Percentiles rank a stretch among this genome's conserved stretches.
phyloP scores from a whole-genome alignment of 352 stramenopile genomes.

The Hyphochytrium catenoides region DNA sequence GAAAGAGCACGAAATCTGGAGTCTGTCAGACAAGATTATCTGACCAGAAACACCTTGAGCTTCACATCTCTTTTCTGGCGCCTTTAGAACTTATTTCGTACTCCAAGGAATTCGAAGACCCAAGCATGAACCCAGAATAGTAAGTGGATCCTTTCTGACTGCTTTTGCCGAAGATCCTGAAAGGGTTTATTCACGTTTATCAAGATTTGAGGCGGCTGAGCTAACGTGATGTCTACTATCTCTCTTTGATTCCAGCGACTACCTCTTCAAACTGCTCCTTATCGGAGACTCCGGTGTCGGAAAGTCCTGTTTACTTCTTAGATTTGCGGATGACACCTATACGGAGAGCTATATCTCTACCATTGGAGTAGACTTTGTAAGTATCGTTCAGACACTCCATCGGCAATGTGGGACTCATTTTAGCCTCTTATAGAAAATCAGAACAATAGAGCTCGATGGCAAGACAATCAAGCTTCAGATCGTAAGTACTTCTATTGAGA shows the following conservation, averaged over 20 bases:
- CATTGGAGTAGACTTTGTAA: slow-evolving; percentile 98
- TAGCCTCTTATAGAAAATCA: slow-evolving; percentile 74
- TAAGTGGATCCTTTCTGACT: slow-evolving; percentile 17
- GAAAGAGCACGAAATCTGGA: too few relatives aligned
- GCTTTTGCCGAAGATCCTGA: not conserved
- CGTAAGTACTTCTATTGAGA: slow-evolving; percentile 20
- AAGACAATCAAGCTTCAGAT: slow-evolving; percentile 99
- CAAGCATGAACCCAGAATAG: slow-evolving; percentile 87
- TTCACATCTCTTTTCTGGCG: too few relatives aligned
- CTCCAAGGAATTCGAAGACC: too few relatives aligned
- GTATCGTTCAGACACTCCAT: slow-evolving; percentile 13
- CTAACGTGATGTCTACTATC: not conserved
- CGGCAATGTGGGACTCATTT: slow-evolving; percentile 1
- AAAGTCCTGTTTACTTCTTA: slow-evolving; percentile 95
- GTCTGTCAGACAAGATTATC: too few relatives aligned
- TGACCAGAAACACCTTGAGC: too few relatives aligned
- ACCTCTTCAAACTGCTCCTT: slow-evolving; percentile 92
- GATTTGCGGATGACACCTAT: slow-evolving; percentile 98
- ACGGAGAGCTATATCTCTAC: slow-evolving; percentile 99
- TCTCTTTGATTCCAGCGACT: slow-evolving; percentile 55
- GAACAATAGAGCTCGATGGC: slow-evolving; percentile 94
- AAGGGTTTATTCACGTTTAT: not conserved
- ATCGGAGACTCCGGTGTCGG: slow-evolving; percentile 93
- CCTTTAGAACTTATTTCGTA: too few relatives aligned
- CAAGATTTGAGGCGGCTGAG: slow-evolving; percentile 7